These are phyloP conservation scores for Wickerhamomyces sydowiorum DNA, from an alignment of 805 yeast genomes.

Conservation along the genomic window DNA sequence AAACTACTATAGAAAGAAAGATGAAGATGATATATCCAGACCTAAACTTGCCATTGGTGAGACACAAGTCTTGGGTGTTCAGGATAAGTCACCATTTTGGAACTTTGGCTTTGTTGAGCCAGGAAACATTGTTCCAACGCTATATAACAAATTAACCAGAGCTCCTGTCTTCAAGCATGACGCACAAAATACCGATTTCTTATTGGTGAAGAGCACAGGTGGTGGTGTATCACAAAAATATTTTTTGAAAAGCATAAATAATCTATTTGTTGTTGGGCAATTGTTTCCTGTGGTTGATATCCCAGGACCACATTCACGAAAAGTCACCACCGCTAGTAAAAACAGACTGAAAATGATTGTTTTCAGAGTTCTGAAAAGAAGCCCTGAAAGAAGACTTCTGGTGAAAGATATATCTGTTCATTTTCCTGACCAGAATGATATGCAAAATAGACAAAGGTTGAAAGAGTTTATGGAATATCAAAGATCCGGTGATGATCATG, in stretches of 20 bases:
- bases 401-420: conserved; percentile 87
- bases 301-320: conserved; percentile 97
- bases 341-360: conserved; percentile 92
- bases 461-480: conserved; percentile 98
- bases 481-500: conserved; percentile 89
- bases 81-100: conserved; percentile 97
- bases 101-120: conserved; percentile 95
- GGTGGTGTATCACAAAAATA: conserved; percentile 63
- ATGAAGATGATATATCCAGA: conserved; percentile 74
- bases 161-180: conserved; percentile 94
- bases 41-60: conserved; percentile 91
- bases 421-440: conserved; percentile 95
- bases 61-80: conserved; percentile 92
- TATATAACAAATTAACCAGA: conserved; percentile 84
- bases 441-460: conserved; percentile 92
- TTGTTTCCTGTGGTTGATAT: conserved; percentile 88
- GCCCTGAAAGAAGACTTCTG: conserved; percentile 64
- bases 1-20: conserved; percentile 83
- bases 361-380: conserved; percentile 74
- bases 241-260: conserved; percentile 62
- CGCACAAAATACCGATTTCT: conserved; percentile 68
- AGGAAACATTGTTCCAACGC: conserved; percentile 89
- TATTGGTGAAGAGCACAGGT: conserved; percentile 75
- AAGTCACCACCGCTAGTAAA: conserved; percentile 88
- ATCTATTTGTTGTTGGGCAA: conserved; percentile 85